Evolutionary conservation across 495 filamentous ascomycete species (phyloP), one percentile per base, ranked within the genome.

Genomic region (Collariella sp.): DNA sequence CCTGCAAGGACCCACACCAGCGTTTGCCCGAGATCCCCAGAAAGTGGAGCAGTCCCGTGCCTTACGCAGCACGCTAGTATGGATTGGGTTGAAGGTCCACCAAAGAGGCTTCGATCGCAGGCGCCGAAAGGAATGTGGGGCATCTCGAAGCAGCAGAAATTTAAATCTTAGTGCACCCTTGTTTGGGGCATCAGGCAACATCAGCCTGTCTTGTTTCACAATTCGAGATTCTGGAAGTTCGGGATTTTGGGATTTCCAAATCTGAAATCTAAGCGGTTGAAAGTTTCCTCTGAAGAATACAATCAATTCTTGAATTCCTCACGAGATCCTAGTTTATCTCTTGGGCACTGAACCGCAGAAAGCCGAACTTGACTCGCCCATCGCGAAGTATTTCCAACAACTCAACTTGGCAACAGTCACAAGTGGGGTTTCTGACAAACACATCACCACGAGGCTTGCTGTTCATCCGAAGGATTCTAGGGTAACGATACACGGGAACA

Each of bases 121-220:
- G 44, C 18, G 36, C 49, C 49, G n/a, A 49, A 40, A 55, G 54
- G 56, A 40, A 49, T 16, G 31, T 20, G 36, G 31, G 35, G 19
- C 40, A 10, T 35, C 26, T 35, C 44, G 53, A 55, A 26, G 29
- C 34, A 34, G 22, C 26, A 54, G 43, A 62, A 44, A 63, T 55
- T 60, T 61, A 60, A 63, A 60, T 56, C 54, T 63, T 63, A 60
- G 61, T 60, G 55, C 49, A 57, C 3, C 22, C 7, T 19, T 31
- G 16, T 15, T 18, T 33, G n/a, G 11, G n/a, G 13, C 7, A 26
- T 52, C 41, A 20, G 41, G 33, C 12, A 26, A 1, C 48, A 31
- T 26, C 19, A 22, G 36, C 20, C 20, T 51, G 16, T 43, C 9
- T 50, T 1, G 5, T 24, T 39, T 49, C 22, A 12, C 7, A 3